Percentiles rank a stretch among this genome's conserved stretches.
Conservation (phyloP, 2,329 filamentous ascomycete species). For the Phoma sp. region DNA sequence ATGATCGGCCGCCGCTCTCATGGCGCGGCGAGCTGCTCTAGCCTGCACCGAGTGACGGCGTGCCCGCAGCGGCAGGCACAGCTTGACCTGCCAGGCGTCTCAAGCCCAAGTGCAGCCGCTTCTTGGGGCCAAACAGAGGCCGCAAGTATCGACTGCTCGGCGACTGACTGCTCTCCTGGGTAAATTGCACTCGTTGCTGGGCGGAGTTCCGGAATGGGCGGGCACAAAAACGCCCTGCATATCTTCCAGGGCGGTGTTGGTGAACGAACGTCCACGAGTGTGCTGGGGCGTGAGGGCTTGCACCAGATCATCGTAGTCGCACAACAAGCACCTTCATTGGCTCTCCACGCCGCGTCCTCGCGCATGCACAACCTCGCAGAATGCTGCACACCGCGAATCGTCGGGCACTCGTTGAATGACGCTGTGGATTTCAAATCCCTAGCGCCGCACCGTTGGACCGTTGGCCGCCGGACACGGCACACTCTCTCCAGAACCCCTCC, state of each 20-base stretch:
- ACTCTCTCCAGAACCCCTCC: conserved; percentile 16
- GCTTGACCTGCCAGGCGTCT: conserved; percentile 8
- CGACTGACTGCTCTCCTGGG: conserved; percentile 10
- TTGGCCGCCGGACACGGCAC: conserved; percentile 18
- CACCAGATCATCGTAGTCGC: conserved; percentile 17
- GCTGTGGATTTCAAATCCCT: conserved; percentile 24
- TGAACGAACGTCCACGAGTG: conserved; percentile 18
- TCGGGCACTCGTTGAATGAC: conserved; percentile 22
- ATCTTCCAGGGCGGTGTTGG: conserved; percentile 20
- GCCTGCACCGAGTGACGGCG: conserved; percentile 1
- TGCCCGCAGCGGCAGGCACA: not conserved
- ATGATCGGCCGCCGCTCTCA: conserved; percentile 4
- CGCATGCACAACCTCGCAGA: conserved; percentile 34
- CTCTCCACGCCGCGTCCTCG: conserved; percentile 23
- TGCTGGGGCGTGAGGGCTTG: conserved; percentile 16
- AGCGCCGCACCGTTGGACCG: conserved; percentile 24
- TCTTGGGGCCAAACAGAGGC: conserved; percentile 16
- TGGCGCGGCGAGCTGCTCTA: not conserved
- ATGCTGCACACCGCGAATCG: conserved; percentile 32
- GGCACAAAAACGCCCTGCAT: conserved; percentile 17
- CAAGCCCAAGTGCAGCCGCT: conserved; percentile 8
- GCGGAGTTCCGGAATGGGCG: conserved; percentile 19
- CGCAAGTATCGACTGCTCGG: conserved; percentile 5
- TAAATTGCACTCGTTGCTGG: conserved; percentile 17
- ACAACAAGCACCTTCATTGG: conserved; percentile 12